These are phyloP conservation scores for Fusarium pseudograminearum DNA, from an alignment of 2,329 filamentous ascomycete species.

Conservation along the genomic window DNA sequence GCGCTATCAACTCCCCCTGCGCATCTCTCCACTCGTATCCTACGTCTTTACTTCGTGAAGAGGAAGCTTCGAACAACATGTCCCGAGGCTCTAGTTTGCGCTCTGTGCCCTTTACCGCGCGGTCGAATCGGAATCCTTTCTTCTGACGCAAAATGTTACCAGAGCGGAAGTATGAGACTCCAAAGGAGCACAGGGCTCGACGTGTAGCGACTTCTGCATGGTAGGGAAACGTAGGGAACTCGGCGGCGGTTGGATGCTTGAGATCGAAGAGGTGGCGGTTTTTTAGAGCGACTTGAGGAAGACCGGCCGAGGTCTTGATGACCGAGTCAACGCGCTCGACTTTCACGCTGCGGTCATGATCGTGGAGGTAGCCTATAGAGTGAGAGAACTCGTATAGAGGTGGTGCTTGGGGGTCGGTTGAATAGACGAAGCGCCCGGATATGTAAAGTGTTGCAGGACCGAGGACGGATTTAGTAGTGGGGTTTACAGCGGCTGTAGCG, in stretches of 20 bases:
- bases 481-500: constrained; percentile 14
- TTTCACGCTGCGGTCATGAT: constrained; percentile 49
- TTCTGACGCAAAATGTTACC: constrained; percentile 38
- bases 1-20: constrained; percentile 47
- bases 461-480: constrained; percentile 27
- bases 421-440: constrained; percentile 53
- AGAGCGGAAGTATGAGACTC: constrained; percentile 45
- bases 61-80: constrained; percentile 48
- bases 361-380: constrained; percentile 50
- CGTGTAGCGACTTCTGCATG: constrained; percentile 51
- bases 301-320: constrained; percentile 41
- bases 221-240: constrained; percentile 50
- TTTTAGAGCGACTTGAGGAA: constrained; percentile 46
- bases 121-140: constrained; percentile 49
- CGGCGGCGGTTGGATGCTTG: constrained; percentile 48
- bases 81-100: constrained; percentile 40
- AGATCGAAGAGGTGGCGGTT: constrained; percentile 53
- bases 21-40: constrained; percentile 52
- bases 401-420: constrained; percentile 44
- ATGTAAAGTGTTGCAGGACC: constrained; percentile 52
- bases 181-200: constrained; percentile 48
- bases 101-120: constrained; percentile 46
- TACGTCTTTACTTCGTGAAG: constrained; percentile 45
- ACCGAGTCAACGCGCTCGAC: constrained; percentile 51
- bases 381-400: constrained; percentile 55